Percentiles rank a stretch among this genome's conserved stretches.
Evolutionary conservation across 1,284 basidiomycete species (phyloP).

Genomic region (Sporisorium graminicola): DNA sequence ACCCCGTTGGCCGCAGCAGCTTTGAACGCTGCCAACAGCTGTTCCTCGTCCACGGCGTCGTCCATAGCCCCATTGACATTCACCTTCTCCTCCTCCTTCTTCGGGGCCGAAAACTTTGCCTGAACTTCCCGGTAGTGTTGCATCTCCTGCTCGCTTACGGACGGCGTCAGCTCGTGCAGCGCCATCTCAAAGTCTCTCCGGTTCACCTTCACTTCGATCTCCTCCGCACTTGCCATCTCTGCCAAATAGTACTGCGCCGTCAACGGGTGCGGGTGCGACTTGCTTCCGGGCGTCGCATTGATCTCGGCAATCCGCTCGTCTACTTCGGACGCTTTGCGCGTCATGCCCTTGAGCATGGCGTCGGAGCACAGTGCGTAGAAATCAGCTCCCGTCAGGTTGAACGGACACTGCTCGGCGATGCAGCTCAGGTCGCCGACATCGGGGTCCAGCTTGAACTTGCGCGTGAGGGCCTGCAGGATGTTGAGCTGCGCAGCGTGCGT

Average conservation of each 20-base stretch:
- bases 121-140: slow-evolving; percentile 85
- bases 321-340: slow-evolving; percentile 83
- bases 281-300: slow-evolving; percentile 62
- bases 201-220: slow-evolving; percentile 82
- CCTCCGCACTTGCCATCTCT: slow-evolving; percentile 81
- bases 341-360: slow-evolving; percentile 95
- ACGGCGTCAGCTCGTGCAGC: slow-evolving; percentile 82
- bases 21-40: slow-evolving; percentile 17
- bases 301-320: slow-evolving; percentile 69
- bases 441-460: slow-evolving; percentile 88
- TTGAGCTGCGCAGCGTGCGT: slow-evolving; percentile 87
- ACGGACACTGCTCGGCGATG: slow-evolving; percentile 84
- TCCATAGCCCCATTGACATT: slow-evolving; percentile 3
- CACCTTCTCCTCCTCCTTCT: slow-evolving; percentile 18
- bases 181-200: slow-evolving; percentile 83
- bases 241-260: slow-evolving; percentile 93
- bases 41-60: slow-evolving; percentile 21
- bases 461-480: slow-evolving; percentile 89
- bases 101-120: slow-evolving; percentile 74
- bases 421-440: slow-evolving; percentile 76
- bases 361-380: slow-evolving; percentile 98
- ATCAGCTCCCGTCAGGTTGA: slow-evolving; percentile 85
- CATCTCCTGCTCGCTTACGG: slow-evolving; percentile 90
- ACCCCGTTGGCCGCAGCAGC: slow-evolving; percentile 5
- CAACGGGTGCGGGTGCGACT: slow-evolving; percentile 77